A percentile compares a stretch with the other conserved stretches of the same genome.
These are phyloP conservation scores for Conticribra weissflogii DNA, from an alignment of 108 stramenopile genomes.

Conservation along the genomic window DNA sequence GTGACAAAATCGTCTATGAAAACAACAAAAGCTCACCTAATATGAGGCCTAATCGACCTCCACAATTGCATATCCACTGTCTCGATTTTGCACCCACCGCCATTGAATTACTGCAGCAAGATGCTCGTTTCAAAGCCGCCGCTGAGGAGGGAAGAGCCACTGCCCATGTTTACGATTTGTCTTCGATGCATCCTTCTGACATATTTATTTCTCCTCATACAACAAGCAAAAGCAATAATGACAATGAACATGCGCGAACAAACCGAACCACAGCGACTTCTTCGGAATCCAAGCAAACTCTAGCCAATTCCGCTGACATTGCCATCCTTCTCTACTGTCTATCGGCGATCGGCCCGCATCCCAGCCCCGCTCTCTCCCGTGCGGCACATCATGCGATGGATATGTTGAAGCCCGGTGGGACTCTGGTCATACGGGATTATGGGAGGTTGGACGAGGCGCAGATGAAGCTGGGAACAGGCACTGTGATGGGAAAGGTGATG, in stretches of 20 bases:
- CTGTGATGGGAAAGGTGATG: background rate
- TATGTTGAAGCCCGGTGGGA: constrained; percentile 51
- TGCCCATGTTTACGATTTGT: constrained; percentile 62
- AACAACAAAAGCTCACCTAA: background rate
- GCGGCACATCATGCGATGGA: constrained; percentile 42
- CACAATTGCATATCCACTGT: constrained; percentile 34
- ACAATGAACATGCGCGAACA: too few species aligned
- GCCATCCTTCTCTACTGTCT: constrained; percentile 83
- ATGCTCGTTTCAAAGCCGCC: constrained; percentile 56
- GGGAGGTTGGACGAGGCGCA: constrained; percentile 62
- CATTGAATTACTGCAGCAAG: constrained; percentile 61
- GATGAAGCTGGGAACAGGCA: constrained; percentile 26
- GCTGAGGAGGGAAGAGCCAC: constrained; percentile 40
- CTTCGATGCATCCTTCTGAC: constrained; percentile 39
- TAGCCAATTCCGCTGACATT: constrained; percentile 57
- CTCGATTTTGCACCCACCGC: constrained; percentile 71
- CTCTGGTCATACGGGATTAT: constrained; percentile 58
- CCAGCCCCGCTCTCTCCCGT: constrained; percentile 21
- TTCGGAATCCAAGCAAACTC: constrained; percentile 25
- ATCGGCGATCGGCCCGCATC: constrained; percentile 72
- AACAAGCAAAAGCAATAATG: too few species aligned
- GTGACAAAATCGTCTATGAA: background rate
- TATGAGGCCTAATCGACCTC: background rate
- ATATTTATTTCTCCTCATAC: constrained; percentile 27
- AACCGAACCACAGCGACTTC: background rate